Percentiles rank a stretch among this genome's conserved stretches.
phyloP scores from a whole-genome alignment of 345 rosid species.

The Physaria fendleri region DNA sequence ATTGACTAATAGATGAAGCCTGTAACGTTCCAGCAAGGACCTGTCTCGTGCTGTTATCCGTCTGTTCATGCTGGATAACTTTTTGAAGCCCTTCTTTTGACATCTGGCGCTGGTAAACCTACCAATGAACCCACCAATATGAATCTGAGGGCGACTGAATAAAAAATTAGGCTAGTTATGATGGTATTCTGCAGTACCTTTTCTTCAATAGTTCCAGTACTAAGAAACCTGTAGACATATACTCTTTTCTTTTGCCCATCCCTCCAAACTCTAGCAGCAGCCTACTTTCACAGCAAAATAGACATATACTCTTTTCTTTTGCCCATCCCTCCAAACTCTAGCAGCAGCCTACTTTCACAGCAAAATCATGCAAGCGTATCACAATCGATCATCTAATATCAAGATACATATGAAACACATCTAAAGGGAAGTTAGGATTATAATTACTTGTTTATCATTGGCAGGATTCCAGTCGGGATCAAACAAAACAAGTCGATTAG shows the following conservation, averaged over 20 bases:
- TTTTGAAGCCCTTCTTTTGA: constrained; percentile 99
- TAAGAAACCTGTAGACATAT: constrained; percentile 84
- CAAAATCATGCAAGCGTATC: constrained; percentile 16
- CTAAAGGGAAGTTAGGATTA: neutral
- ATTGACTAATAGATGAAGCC: neutral
- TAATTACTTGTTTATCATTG: constrained; percentile 91
- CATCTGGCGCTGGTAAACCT: constrained; percentile 99
- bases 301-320: constrained; percentile 99
- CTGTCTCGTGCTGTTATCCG: constrained; percentile 43
- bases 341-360: constrained; percentile 82
- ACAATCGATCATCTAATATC: constrained; percentile 18
- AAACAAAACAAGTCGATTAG: constrained; percentile 85
- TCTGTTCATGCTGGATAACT: constrained; percentile 73
- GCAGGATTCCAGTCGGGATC: constrained; percentile 99
- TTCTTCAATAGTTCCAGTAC: constrained; percentile 98
- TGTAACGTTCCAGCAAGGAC: constrained; percentile 29
- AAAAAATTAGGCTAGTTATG: neutral
- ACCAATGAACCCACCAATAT: constrained; percentile 22
- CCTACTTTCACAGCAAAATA: constrained; percentile 42
- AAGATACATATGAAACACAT: neutral
- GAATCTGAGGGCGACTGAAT: neutral
- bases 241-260: constrained; percentile 99
- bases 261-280: constrained; percentile 99
- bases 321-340: constrained; percentile 99
- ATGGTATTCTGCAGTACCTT: constrained; percentile 45